Conservation (phyloP, 805 yeast species). For the Trichomonascus vanleenenianus region DNA sequence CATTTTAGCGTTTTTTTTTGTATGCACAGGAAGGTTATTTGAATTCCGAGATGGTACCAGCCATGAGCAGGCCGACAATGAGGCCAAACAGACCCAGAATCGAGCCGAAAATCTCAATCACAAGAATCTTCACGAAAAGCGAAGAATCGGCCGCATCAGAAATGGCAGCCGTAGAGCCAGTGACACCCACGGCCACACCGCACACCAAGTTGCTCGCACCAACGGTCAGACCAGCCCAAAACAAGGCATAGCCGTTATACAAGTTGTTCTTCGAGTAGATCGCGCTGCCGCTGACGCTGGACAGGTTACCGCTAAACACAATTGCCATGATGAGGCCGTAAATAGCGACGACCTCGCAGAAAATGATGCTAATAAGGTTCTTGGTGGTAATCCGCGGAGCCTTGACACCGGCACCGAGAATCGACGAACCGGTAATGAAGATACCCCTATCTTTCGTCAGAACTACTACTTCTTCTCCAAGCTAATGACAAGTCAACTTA, state of each 20-base stretch:
- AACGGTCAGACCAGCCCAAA: slow-evolving; percentile 98
- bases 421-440: slow-evolving; percentile 88
- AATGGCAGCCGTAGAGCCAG: slow-evolving; percentile 98
- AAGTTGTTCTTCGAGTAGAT: slow-evolving; percentile 74
- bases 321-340: slow-evolving; percentile 96
- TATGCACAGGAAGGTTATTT: slow-evolving; percentile 35
- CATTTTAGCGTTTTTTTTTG: background rate
- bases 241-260: slow-evolving; percentile 89
- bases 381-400: slow-evolving; percentile 97
- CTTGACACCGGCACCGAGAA: slow-evolving; percentile 96
- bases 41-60: slow-evolving; percentile 89
- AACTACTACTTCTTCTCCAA: background rate
- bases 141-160: slow-evolving; percentile 97
- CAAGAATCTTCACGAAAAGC: slow-evolving; percentile 89
- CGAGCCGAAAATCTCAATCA: slow-evolving; percentile 94
- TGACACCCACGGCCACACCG: slow-evolving; percentile 94
- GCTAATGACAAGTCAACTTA: slow-evolving; percentile 14
- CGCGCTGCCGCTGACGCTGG: slow-evolving; percentile 51
- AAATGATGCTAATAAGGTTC: slow-evolving; percentile 91
- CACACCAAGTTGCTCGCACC: slow-evolving; percentile 90
- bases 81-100: slow-evolving; percentile 95
- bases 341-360: slow-evolving; percentile 98
- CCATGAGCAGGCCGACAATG: slow-evolving; percentile 95
- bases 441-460: slow-evolving; percentile 51
- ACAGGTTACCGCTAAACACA: slow-evolving; percentile 86